Conservation (phyloP, 2,329 filamentous ascomycete genomes). For the Rhinocladiella mackenziei region DNA sequence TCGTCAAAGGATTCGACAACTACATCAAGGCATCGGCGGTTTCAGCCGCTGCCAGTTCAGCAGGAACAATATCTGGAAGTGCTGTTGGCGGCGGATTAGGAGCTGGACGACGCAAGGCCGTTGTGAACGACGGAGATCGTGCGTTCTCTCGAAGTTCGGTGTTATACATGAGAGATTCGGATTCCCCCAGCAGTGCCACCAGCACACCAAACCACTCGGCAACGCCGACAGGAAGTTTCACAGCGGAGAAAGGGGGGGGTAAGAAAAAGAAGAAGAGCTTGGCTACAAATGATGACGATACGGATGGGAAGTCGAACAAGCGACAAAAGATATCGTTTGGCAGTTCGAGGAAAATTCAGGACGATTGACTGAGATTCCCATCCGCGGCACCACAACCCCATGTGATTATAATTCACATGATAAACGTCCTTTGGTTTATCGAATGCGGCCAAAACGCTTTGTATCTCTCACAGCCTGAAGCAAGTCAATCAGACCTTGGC, state of each 20-base stretch:
- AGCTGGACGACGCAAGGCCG: constrained; percentile 41
- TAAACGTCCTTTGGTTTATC: too few relatives aligned
- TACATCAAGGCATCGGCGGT: constrained; percentile 85
- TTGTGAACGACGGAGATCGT: constrained; percentile 44
- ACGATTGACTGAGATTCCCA: constrained; percentile 26
- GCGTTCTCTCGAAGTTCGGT: constrained; percentile 49
- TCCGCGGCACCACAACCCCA: too few relatives aligned
- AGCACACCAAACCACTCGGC: constrained; percentile 46
- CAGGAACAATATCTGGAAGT: constrained; percentile 42
- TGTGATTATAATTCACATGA: too few relatives aligned
- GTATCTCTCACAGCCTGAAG: too few relatives aligned
- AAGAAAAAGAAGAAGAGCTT: constrained; percentile 38
- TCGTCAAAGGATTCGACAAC: constrained; percentile 95
- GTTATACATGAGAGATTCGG: constrained; percentile 40
- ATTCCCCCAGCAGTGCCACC: constrained; percentile 37
- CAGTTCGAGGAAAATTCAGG: constrained; percentile 23
- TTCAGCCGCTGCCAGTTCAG: constrained; percentile 34
- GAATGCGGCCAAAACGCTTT: too few relatives aligned
- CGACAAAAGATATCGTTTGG: constrained; percentile 29
- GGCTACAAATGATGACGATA: constrained; percentile 38
- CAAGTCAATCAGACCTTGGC: too few relatives aligned
- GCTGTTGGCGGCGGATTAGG: constrained; percentile 33
- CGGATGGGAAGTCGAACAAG: constrained; percentile 28
- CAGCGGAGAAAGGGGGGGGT: constrained; percentile 41
- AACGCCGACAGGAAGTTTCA: constrained; percentile 41